Percentiles rank a stretch among this genome's conserved stretches.
Conservation (phyloP, 371 early-diverging fungal genomes). For the Entomophthora muscae region DNA sequence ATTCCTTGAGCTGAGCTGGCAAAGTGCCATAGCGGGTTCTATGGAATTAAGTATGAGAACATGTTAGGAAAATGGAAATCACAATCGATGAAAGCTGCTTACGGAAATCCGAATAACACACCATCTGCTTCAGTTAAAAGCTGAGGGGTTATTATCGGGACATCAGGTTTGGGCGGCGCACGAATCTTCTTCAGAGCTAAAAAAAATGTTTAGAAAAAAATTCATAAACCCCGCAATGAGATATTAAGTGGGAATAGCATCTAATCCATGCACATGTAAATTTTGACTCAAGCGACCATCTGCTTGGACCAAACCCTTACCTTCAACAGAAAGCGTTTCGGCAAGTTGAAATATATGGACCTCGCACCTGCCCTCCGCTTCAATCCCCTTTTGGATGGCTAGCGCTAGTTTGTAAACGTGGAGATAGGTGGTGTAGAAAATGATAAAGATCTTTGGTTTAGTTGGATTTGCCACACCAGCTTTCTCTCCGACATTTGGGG, state of each 20-base stretch:
- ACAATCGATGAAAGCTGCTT: background rate
- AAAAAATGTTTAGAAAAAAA: too few relatives aligned
- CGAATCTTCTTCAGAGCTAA: conserved; percentile 47
- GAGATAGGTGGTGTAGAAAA: conserved; percentile 41
- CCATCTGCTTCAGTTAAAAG: conserved; percentile 42
- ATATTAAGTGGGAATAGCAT: too few relatives aligned
- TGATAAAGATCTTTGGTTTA: conserved; percentile 4
- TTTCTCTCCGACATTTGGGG: too few relatives aligned
- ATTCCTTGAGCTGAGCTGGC: conserved; percentile 57
- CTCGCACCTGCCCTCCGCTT: conserved; percentile 44
- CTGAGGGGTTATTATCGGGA: conserved; percentile 35
- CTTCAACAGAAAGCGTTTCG: conserved; percentile 23
- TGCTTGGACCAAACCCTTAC: conserved; percentile 52
- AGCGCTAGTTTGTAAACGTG: conserved; percentile 55
- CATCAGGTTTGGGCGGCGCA: conserved; percentile 30
- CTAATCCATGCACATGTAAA: too few relatives aligned
- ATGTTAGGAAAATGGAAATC: background rate
- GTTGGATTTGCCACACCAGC: background rate
- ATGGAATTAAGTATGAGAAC: background rate
- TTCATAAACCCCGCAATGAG: too few relatives aligned
- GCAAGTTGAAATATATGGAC: conserved; percentile 52
- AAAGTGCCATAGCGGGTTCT: conserved; percentile 43
- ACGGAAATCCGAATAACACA: conserved; percentile 48
- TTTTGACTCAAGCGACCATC: conserved; percentile 25
- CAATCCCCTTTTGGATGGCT: conserved; percentile 32